These are phyloP conservation scores for Gracilaria domingensis DNA, from an alignment of 23 red algal genomes.

Conservation along the genomic window DNA sequence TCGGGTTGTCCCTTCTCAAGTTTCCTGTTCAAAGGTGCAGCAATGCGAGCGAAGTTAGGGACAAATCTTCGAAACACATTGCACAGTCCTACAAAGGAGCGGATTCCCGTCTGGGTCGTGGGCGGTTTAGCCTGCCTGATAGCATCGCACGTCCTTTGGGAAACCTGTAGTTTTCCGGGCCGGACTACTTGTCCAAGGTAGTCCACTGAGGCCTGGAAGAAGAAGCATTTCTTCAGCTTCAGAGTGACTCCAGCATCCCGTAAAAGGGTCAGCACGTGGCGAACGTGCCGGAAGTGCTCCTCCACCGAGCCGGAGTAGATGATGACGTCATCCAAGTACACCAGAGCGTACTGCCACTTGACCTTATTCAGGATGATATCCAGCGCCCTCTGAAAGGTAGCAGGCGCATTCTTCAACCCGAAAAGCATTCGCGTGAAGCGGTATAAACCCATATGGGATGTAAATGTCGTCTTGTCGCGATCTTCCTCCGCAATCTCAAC, in stretches of 20 bases:
- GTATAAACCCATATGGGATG: conserved; percentile 4
- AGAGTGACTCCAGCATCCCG: neutral
- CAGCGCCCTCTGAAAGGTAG: conserved; percentile 18
- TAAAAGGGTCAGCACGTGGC: neutral
- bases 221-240: conserved; percentile 48
- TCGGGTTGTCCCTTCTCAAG: conserved; percentile 29
- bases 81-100: conserved; percentile 55
- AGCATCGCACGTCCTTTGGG: neutral
- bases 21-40: conserved; percentile 52
- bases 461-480: conserved; percentile 16
- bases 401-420: conserved; percentile 23
- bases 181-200: conserved; percentile 51
- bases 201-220: conserved; percentile 32
- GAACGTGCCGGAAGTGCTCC: neutral
- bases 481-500: neutral
- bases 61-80: conserved; percentile 64
- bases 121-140: conserved; percentile 13
- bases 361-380: too few relatives aligned
- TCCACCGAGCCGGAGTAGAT: neutral
- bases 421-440: conserved; percentile 7
- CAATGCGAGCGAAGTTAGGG: conserved; percentile 54
- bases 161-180: conserved; percentile 54
- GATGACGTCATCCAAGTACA: conserved; percentile 5
- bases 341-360: too few relatives aligned
- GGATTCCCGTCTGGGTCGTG: conserved; percentile 40